Base-by-base conservation (phyloP, 2,329 filamentous ascomycete genomes). In the Fusarium marasasianum region DNA sequence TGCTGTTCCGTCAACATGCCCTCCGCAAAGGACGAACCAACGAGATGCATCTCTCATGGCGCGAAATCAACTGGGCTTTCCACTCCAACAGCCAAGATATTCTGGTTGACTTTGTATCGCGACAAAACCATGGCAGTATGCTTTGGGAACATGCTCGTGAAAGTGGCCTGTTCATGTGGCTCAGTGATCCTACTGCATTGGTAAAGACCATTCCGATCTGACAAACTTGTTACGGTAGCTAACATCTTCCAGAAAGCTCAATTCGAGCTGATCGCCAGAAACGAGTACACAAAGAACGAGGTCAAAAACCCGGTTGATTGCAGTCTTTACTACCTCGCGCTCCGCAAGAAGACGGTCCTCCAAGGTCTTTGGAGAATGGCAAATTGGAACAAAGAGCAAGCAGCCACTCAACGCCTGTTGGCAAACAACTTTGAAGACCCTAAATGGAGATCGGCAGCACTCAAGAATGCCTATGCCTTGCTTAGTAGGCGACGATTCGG, bases 401-500 rank as follows among this genome's bases (percentile, higher is more conserved):
- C 83, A 6, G 91, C 93, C 0, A 99, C 96, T 0, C 90, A 92
- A 68, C 91, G 90, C 69, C 87, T 99, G 37, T 86, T 99, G 29
- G 89, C 92, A n/a, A 97, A 98, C 79, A 95, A 98, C 81, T 99
- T 99, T 81, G 87, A 90, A 8, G 93, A 98, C 71, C 88, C 91
- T 2, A 92, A 94, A 76, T 98, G 96, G 94, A 93, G 90, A 80
- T 97, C 93, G 4, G 91, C 94, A 9, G 96, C 96, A 1, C 85
- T 97, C 68, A 99, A 99, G 83, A 99, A 99, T 81, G 96, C 96
- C 0, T 99, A 98, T 83, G 96, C 96, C 6, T 83, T 99, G 62
- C 91, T 99, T 80, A 96, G 96, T 74, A 97, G 95, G 82, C 90
- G 94, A 50, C 89, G 96, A 56, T 98, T 98, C 81, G 90, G 93